Base-by-base conservation (phyloP, 2,329 filamentous ascomycete genomes). In the Hypoxylon sp. region DNA sequence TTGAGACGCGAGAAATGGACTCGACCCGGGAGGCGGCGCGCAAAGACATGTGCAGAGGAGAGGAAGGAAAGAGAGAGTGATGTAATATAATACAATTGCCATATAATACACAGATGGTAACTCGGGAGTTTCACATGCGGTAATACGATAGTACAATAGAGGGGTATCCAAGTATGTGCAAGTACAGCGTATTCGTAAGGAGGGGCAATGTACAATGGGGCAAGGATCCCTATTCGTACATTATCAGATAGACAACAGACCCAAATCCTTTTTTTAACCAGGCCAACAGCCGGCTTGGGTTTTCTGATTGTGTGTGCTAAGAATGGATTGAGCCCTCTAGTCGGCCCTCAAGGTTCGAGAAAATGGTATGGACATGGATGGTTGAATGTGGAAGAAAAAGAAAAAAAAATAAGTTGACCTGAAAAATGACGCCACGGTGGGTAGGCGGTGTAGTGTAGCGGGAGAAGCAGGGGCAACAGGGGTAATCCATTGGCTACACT, bases 41-140 rank as follows among this genome's bases (percentile, higher is more conserved):
- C 50, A 71, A 54, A 69, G 72, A 75, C 73, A 75, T 75, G 61
- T 69, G 72, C 52, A 63, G 23, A 65, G 45, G 19, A 55, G 50
- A 60, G 23, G 45, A 52, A 63, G n/a, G 34, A 32, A n/a, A 54
- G 39, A 25, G 25, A 45, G 21, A 32, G 19, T 32, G 51, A 48
- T 45, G 54, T 59, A 45, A 59, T 67, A 64, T 66, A 62, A 69
- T 64, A 62, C 56, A 69, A 60, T 48, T 45, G 47, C 55, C 27
- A 67, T 70, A 61, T 63, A 65, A 57, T 67, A 54, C 50, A 66
- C 14, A 58, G 39, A 32, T 39, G 59, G 54, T 59, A 30, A 59
- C 54, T 63, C 51, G 43, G 48, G 41, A 57, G 32, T 46, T 63
- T 63, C 30, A 64, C 29, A 67, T 65, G 64, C 58, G 56, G 63